Conservation (phyloP, 495 filamentous ascomycete species). For the Lineolata rhizophorae region DNA sequence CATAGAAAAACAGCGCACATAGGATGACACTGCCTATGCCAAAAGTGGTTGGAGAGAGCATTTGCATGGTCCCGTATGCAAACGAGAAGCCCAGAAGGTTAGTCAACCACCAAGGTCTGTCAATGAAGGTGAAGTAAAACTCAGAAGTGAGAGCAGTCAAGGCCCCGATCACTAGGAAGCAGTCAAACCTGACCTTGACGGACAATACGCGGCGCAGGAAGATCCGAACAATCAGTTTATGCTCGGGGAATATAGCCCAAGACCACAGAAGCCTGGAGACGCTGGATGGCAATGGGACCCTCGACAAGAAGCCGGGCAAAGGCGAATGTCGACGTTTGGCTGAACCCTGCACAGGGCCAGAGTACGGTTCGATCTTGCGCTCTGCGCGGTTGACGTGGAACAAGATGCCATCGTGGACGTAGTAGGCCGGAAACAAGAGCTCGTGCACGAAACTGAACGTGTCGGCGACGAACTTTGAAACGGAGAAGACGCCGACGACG, state of each 20-base stretch:
- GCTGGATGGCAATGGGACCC: slow-evolving; percentile 19
- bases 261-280: slow-evolving; percentile 23
- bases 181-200: slow-evolving; percentile 23
- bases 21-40: slow-evolving; percentile 60
- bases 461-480: slow-evolving; percentile 49
- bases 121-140: slow-evolving; percentile 44
- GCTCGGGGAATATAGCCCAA: slow-evolving; percentile 23
- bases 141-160: slow-evolving; percentile 35
- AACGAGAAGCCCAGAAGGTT: slow-evolving; percentile 77
- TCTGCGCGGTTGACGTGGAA: slow-evolving; percentile 17
- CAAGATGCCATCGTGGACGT: slow-evolving; percentile 24
- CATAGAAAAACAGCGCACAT: slow-evolving; percentile 68
- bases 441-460: slow-evolving; percentile 36
- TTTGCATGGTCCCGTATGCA: slow-evolving; percentile 56
- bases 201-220: slow-evolving; percentile 24
- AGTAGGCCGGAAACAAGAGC: slow-evolving; percentile 48
- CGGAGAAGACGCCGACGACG: slow-evolving; percentile 49
- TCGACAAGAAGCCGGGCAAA: slow-evolving; percentile 26
- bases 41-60: slow-evolving; percentile 85
- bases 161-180: slow-evolving; percentile 36
- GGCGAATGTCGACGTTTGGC: slow-evolving; percentile 26
- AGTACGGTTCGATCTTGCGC: slow-evolving; percentile 8
- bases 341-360: no score
- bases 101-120: slow-evolving; percentile 58
- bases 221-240: slow-evolving; percentile 24